Conservation (phyloP, 345 rosid species). For the Firmiana major region DNA sequence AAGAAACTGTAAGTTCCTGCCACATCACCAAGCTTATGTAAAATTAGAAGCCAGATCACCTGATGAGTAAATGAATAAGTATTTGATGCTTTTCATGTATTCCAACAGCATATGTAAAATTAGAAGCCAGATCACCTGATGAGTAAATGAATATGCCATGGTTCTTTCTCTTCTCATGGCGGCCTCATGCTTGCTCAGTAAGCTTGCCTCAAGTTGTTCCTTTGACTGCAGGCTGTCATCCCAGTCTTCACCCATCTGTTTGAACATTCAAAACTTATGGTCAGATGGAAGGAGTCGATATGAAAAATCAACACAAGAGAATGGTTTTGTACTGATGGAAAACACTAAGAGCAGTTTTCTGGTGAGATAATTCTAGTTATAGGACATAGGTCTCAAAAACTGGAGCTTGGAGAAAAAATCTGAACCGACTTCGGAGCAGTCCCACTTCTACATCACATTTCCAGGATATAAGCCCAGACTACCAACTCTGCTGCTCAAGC, state of each 20-base stretch:
- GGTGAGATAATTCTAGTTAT: background rate
- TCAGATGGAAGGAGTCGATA: background rate
- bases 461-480: background rate
- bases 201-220: slow-evolving; percentile 78
- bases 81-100: background rate
- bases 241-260: slow-evolving; percentile 90
- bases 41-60: slow-evolving; percentile 39
- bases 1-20: background rate
- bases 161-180: slow-evolving; percentile 92
- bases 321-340: background rate
- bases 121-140: slow-evolving; percentile 57
- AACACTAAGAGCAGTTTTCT: background rate
- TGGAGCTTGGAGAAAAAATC: background rate
- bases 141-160: slow-evolving; percentile 82
- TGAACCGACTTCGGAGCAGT: background rate
- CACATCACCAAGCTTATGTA: background rate
- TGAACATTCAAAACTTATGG: slow-evolving; percentile 16
- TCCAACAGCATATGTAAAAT: background rate
- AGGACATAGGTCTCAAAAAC: background rate
- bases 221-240: slow-evolving; percentile 86
- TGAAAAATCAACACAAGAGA: background rate
- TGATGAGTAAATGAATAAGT: slow-evolving; percentile 87
- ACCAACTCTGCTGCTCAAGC: background rate
- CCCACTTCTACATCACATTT: background rate
- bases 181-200: slow-evolving; percentile 88